Base-by-base conservation (phyloP, 176 grass and related monocot species). In the Rhynchospora pubera region DNA sequence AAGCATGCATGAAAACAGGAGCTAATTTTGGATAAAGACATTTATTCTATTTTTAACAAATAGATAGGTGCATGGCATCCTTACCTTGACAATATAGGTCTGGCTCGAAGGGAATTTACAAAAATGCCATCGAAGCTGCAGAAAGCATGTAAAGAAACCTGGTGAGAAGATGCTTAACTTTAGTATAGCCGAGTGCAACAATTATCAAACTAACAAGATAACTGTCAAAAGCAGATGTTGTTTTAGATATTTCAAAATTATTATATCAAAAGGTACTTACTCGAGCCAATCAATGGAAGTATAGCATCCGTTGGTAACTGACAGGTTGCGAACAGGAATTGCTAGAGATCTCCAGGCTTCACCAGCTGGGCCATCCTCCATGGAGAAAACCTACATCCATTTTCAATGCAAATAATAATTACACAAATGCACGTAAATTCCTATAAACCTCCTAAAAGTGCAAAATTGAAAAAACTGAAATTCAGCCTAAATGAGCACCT, bases 51-150 rank as follows among this genome's bases (percentile, higher is more conserved):
- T 62, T 79, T 50, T 24, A 71, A 73, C 15, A 75, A 34, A 57
- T 50, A 62, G 58, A 59, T 65, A 83, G 48, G 50, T 75, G 46
- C 32, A 85, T 46, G 62, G 44, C 26, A 71, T 22, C 24, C 28
- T 59, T 93, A 99, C 97, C 90, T 91, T 80, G 89, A 93, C 78
- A 99, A 86, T 77, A 91, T 59, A 78, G 93, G 97, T 57, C 89
- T 96, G 74, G 89, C 87, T 83, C 88, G 86, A 85, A 99, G 77
- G 84, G 97, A 93, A 91, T 88, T 99, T 67, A 91, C 72, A 84
- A 99, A 91, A 86, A 99, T 86, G 78, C 91, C 93, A 87, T 89
- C 87, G 85, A 93, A 99, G 86, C 97, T 99, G 90, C 97, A 96
- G 51, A 93, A 89, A 90, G 82, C 88, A 85, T 91, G 85, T 83